phyloP scores from a whole-genome alignment of 441 rosid genomes.

The Mallotus repandus region DNA sequence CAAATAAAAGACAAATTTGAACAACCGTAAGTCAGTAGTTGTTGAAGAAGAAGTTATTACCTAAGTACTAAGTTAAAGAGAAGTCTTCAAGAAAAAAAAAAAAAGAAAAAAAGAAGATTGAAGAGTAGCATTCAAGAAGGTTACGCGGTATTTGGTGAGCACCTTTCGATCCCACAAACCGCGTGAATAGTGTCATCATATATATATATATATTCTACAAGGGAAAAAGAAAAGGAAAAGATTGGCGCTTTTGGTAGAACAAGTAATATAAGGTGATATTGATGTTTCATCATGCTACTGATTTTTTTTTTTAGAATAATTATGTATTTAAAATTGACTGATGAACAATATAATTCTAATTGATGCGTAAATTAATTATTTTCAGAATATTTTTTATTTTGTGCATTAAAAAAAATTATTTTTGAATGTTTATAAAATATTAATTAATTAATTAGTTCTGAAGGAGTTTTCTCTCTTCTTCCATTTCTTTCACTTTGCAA shows the following conservation, averaged over 20 bases:
- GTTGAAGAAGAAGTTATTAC: background rate
- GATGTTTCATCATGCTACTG: background rate
- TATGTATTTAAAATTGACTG: too few relatives aligned
- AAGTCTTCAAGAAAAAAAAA: background rate
- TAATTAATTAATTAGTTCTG: too few relatives aligned
- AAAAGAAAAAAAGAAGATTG: too few relatives aligned
- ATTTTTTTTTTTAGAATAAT: background rate
- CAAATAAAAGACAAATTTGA: background rate
- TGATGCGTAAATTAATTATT: too few relatives aligned
- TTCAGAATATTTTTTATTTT: too few relatives aligned
- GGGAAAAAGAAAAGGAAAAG: background rate
- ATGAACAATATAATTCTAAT: too few relatives aligned
- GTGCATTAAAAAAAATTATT: too few relatives aligned
- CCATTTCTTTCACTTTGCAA: too few relatives aligned
- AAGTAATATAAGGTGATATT: background rate
- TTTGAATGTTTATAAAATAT: too few relatives aligned
- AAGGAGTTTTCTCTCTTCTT: too few relatives aligned
- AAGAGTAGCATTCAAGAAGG: background rate
- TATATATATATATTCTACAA: background rate
- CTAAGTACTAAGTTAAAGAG: background rate
- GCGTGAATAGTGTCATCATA: constrained; percentile 4
- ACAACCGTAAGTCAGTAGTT: too few relatives aligned
- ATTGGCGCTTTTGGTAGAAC: background rate
- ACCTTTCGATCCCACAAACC: constrained; percentile 21
- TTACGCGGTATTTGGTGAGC: constrained; percentile 21